These are phyloP conservation scores for Ceratonia siliqua DNA, from an alignment of 306 rosid species.

Conservation along the genomic window DNA sequence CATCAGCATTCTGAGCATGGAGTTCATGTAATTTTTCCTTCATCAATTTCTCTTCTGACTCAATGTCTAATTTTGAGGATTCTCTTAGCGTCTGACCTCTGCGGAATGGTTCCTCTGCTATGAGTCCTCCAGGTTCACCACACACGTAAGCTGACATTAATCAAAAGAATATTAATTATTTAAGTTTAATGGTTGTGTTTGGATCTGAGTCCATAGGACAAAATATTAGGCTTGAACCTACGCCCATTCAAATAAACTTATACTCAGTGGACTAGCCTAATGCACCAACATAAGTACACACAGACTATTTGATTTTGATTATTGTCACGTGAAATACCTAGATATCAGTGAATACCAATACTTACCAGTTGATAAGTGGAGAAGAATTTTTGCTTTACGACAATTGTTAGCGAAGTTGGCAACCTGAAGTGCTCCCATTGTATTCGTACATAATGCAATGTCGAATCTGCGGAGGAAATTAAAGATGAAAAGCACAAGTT, in stretches of 20 bases:
- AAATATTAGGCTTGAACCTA: too few species aligned
- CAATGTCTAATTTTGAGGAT: slow-evolving; percentile 52
- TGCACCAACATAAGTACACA: too few species aligned
- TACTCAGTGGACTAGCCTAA: too few species aligned
- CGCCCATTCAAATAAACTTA: too few species aligned
- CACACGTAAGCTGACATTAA: slow-evolving; percentile 67
- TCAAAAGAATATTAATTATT: too few species aligned
- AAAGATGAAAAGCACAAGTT: too few species aligned
- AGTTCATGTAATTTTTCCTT: slow-evolving; percentile 36
- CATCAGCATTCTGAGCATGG: too few species aligned
- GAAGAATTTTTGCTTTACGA: slow-evolving; percentile 44
- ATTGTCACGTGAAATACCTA: too few species aligned
- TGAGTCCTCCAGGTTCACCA: slow-evolving; percentile 65
- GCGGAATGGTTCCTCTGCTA: slow-evolving; percentile 52
- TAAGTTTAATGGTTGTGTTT: too few species aligned
- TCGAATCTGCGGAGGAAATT: slow-evolving; percentile 54
- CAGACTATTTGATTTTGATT: too few species aligned
- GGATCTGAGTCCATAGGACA: too few species aligned
- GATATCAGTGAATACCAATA: too few species aligned
- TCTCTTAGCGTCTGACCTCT: slow-evolving; percentile 73
- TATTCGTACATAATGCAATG: slow-evolving; percentile 58
- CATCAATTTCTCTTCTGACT: slow-evolving; percentile 42
- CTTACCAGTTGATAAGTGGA: slow-evolving; percentile 84
- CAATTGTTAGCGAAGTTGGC: slow-evolving; percentile 68
- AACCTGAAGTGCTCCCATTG: slow-evolving; percentile 66